phyloP scores from a whole-genome alignment of 768 basidiomycete genomes.

The Boletus subparvulus region DNA sequence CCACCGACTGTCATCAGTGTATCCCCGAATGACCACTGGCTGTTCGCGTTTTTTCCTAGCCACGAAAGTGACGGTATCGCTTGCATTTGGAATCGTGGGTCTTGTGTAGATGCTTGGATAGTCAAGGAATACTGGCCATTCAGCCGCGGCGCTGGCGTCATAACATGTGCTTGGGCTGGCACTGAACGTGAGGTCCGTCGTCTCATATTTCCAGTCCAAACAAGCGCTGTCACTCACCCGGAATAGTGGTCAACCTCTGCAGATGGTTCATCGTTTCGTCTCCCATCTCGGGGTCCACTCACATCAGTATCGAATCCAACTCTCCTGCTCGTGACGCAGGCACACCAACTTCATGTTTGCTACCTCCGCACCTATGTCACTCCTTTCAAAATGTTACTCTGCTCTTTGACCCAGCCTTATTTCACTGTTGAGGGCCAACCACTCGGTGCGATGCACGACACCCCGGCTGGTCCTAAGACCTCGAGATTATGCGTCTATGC shows the following conservation, averaged over 20 bases:
- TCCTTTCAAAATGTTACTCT: conserved; percentile 47
- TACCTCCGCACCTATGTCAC: conserved; percentile 49
- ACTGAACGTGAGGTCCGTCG: conserved; percentile 55
- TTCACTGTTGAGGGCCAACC: conserved; percentile 36
- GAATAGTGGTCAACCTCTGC: conserved; percentile 53
- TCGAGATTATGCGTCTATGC: conserved; percentile 54
- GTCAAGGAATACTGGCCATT: conserved; percentile 58
- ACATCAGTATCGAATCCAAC: conserved; percentile 54
- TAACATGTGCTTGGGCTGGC: conserved; percentile 64
- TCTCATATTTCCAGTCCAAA: neutral
- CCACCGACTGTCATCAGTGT: conserved; percentile 64
- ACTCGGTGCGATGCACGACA: conserved; percentile 31
- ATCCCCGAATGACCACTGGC: conserved; percentile 56
- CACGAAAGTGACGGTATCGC: conserved; percentile 54
- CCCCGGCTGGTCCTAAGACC: conserved; percentile 37
- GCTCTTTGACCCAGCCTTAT: conserved; percentile 45
- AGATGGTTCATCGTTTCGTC: conserved; percentile 49
- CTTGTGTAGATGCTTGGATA: conserved; percentile 61
- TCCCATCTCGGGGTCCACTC: conserved; percentile 58
- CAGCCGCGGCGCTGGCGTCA: conserved; percentile 51
- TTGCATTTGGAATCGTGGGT: conserved; percentile 63
- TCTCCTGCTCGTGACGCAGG: conserved; percentile 64
- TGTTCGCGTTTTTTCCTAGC: conserved; percentile 76
- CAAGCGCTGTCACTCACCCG: neutral
- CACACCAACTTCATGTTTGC: conserved; percentile 54